Percentiles rank a stretch among this genome's conserved stretches.
phyloP scores from a whole-genome alignment of 2,329 filamentous ascomycete species.

The Bisporella sp. region DNA sequence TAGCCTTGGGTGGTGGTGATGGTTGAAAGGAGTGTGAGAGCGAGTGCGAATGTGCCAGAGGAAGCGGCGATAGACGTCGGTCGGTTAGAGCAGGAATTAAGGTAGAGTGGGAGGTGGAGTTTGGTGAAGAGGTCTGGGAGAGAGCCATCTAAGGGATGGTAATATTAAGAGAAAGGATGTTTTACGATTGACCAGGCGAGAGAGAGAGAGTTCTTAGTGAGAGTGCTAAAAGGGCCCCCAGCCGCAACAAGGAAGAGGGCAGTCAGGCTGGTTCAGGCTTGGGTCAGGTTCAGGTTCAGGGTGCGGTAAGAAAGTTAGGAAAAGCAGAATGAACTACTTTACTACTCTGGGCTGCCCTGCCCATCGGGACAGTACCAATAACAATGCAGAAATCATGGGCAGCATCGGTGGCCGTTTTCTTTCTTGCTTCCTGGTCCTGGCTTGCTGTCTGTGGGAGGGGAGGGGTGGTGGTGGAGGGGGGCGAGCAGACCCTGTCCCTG shows the following conservation, averaged over 20 bases:
- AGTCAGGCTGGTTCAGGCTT: neutral
- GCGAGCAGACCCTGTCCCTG: neutral
- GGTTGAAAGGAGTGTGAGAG: constrained; percentile 2
- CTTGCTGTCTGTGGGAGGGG: too few relatives aligned
- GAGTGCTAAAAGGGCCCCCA: neutral
- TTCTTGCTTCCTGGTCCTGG: too few relatives aligned
- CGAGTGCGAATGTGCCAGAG: neutral
- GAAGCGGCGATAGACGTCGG: neutral
- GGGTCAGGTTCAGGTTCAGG: neutral
- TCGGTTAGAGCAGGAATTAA: too few relatives aligned
- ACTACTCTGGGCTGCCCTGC: too few relatives aligned
- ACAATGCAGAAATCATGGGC: too few relatives aligned
- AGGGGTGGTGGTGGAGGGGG: neutral
- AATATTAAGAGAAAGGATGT: neutral
- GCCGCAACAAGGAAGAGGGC: neutral
- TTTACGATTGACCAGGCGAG: neutral
- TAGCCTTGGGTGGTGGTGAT: constrained; percentile 6
- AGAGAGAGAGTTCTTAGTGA: neutral
- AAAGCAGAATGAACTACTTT: too few relatives aligned
- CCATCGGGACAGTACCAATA: too few relatives aligned
- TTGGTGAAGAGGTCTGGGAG: constrained; percentile 1
- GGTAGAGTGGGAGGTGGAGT: neutral
- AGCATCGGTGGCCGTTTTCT: too few relatives aligned
- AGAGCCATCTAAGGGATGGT: constrained; percentile 9
- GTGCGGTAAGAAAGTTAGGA: neutral